Evolutionary conservation across 2,329 filamentous ascomycete species (phyloP), one percentile per base, ranked within the genome.

Genomic region (Pestalotiopsis sp.): DNA sequence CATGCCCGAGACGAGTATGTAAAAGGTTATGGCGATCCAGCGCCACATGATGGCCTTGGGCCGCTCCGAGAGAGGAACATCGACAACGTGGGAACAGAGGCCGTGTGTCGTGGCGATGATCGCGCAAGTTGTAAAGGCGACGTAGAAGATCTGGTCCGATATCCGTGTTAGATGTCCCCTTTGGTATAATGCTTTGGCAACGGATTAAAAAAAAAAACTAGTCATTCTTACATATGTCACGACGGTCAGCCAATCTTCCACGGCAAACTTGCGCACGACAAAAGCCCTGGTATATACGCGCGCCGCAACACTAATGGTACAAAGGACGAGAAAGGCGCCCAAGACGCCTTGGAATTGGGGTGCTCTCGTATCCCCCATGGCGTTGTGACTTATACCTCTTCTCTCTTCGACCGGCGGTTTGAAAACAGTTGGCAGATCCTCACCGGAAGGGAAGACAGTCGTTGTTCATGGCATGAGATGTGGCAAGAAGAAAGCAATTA

Each of bases 1-100:
- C 52, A 66, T 39, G 5, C 64, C 64, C 14, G 64, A 66, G 3
- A 66, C 64, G 6, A 59, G 4, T 14, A 66, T 66, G 9, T 66
- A 66, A n/a, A 66, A 66, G 2, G 64, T 66, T 5, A 66, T 44
- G 26, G 64, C 55, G 30, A 66, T 66, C 64, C 64, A 66, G 26
- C 64, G 64, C 64, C 64, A 66, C 64, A 66, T 66, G 52, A 66
- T 66, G 30, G 64, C 52, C 30, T 40, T 58, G 7, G 64, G 39
- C 26, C 64, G 52, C n/a, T 66, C 30, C n/a, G 58, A 52, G 52
- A 66, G 55, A 6, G 64, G 55, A 3, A 66, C 64, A 48, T 66
- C 64, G n/a, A 20, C 24, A 11, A 59, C 55, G 17, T 66, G 64
- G 9, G 64, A 66, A n/a, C 64, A 52, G 7, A 58, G 52, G 20